Percentiles rank a stretch among this genome's conserved stretches.
Conservation (phyloP, 164 flowering plant genomes). For the Vitis riparia region DNA sequence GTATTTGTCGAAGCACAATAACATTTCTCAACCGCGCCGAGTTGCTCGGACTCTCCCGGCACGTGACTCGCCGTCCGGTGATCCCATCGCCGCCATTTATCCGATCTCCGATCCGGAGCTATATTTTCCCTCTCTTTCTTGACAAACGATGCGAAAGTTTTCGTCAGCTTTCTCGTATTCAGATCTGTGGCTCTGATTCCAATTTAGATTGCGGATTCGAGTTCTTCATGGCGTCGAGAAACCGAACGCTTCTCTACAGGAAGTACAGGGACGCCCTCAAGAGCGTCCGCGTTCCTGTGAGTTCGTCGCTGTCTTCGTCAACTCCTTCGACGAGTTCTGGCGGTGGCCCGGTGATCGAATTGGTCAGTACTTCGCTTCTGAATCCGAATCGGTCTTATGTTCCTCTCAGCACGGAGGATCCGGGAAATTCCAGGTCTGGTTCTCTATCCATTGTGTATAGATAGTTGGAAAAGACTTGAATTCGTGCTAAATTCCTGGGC, state of each 20-base stretch:
- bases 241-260: slow-evolving; percentile 33
- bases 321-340: slow-evolving; percentile 20
- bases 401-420: slow-evolving; percentile 50
- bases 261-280: slow-evolving; percentile 47
- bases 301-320: slow-evolving; percentile 15
- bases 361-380: slow-evolving; percentile 37
- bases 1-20: no score
- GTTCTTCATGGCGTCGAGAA: slow-evolving; percentile 41
- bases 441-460: no score
- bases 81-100: background rate
- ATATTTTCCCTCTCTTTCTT: background rate
- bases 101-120: background rate
- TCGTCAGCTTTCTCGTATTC: background rate
- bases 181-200: slow-evolving; percentile 9
- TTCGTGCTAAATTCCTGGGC: no score
- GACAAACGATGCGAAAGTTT: slow-evolving; percentile 3
- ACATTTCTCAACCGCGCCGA: background rate
- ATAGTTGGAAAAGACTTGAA: no score
- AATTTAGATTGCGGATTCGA: background rate
- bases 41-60: background rate
- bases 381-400: slow-evolving; percentile 34
- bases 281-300: slow-evolving; percentile 39
- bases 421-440: slow-evolving; percentile 35
- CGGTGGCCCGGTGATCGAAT: slow-evolving; percentile 41
- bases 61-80: slow-evolving; percentile 17